Percentiles rank a stretch among this genome's conserved stretches.
These are phyloP conservation scores for Leishmania arabica DNA, from an alignment of 208 protist genomes.

Conservation along the genomic window DNA sequence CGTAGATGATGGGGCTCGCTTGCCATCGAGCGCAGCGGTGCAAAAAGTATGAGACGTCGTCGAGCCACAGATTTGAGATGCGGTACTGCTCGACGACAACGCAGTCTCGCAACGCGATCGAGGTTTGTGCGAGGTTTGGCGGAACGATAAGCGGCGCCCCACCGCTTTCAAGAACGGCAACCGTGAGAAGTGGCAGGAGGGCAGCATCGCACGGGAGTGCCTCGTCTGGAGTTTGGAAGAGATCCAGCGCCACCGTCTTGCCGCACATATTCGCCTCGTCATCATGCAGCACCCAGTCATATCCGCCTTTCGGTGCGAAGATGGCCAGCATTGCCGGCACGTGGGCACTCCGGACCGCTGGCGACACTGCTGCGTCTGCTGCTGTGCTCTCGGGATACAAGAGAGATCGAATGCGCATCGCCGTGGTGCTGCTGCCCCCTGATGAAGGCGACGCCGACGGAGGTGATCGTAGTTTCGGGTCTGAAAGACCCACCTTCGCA, in stretches of 20 bases:
- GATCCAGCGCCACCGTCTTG: slow-evolving; percentile 64
- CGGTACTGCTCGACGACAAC: slow-evolving; percentile 89
- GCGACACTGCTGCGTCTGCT: neutral
- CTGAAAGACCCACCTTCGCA: neutral
- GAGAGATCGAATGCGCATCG: slow-evolving; percentile 1
- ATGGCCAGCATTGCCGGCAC: slow-evolving; percentile 71
- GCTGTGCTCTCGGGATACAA: slow-evolving; percentile 3
- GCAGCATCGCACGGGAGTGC: slow-evolving; percentile 72
- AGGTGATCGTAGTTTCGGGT: neutral
- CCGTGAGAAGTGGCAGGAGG: slow-evolving; percentile 73
- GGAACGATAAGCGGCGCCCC: slow-evolving; percentile 78
- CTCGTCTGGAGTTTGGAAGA: slow-evolving; percentile 83
- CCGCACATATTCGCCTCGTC: slow-evolving; percentile 61
- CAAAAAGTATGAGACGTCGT: slow-evolving; percentile 91
- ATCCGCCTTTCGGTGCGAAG: slow-evolving; percentile 76
- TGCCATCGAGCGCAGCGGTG: slow-evolving; percentile 71
- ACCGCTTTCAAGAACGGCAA: slow-evolving; percentile 77
- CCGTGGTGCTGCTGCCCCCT: no score
- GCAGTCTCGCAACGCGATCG: slow-evolving; percentile 77
- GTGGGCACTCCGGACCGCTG: neutral
- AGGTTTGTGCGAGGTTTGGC: slow-evolving; percentile 82
- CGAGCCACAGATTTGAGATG: slow-evolving; percentile 77
- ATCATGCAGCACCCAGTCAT: slow-evolving; percentile 93
- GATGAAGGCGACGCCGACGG: neutral
- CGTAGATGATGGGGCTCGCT: slow-evolving; percentile 80